These are phyloP conservation scores for Chaetomium strumarium DNA, from an alignment of 2,329 filamentous ascomycete genomes.

Conservation along the genomic window DNA sequence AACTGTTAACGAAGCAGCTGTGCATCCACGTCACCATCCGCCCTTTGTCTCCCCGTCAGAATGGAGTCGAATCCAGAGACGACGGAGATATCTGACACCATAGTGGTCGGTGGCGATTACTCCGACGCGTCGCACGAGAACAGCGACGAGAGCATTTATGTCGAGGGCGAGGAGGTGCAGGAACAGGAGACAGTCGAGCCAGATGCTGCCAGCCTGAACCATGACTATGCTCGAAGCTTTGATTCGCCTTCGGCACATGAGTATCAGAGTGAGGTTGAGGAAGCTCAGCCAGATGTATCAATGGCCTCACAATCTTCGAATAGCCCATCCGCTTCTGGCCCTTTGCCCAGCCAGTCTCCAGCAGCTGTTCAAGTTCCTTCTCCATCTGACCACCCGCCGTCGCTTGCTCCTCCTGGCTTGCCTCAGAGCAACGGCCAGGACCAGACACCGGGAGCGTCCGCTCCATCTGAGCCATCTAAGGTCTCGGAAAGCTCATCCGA, in stretches of 20 bases:
- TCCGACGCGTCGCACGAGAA: slow-evolving; percentile 34
- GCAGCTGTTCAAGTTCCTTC: slow-evolving; percentile 22
- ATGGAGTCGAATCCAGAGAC: slow-evolving; percentile 25
- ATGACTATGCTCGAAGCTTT: slow-evolving; percentile 48
- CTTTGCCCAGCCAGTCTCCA: slow-evolving; percentile 25
- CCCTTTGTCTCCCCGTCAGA: slow-evolving; percentile 11
- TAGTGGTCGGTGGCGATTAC: slow-evolving; percentile 29
- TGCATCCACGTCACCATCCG: slow-evolving; percentile 25
- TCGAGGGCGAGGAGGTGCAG: slow-evolving; percentile 32
- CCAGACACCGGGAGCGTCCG: slow-evolving; percentile 2
- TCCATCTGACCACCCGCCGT: slow-evolving; percentile 23
- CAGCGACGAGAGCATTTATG: slow-evolving; percentile 43
- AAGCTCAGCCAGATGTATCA: slow-evolving; percentile 39
- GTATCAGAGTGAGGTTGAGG: slow-evolving; percentile 28
- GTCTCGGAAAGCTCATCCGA: slow-evolving; percentile 4
- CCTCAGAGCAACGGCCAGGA: slow-evolving; percentile 12
- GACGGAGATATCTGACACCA: slow-evolving; percentile 28
- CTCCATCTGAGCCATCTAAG: slow-evolving; percentile 12
- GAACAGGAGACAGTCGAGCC: slow-evolving; percentile 26
- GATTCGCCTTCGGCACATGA: slow-evolving; percentile 39
- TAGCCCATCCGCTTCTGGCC: slow-evolving; percentile 37
- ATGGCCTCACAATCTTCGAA: slow-evolving; percentile 40
- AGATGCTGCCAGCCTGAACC: slow-evolving; percentile 34
- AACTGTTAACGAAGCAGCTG: slow-evolving; percentile 35
- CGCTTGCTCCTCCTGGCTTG: slow-evolving; percentile 15